Conservation (phyloP, 2,329 filamentous ascomycete genomes). For the Neonectria punicea region DNA sequence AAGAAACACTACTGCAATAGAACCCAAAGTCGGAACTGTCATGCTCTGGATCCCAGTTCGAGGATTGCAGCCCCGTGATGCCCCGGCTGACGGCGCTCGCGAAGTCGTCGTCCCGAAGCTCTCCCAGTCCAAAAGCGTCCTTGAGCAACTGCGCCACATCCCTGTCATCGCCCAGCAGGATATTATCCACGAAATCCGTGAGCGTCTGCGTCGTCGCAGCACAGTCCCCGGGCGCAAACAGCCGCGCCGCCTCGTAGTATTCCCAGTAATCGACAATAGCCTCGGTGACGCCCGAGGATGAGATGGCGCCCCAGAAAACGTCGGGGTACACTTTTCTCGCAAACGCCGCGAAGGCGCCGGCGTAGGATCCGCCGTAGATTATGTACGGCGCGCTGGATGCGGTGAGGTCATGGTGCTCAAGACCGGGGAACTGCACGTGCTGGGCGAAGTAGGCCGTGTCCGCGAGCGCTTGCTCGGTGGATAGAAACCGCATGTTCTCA, state of each 20-base stretch:
- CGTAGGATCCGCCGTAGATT: slow-evolving; percentile 86
- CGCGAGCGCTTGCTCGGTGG: slow-evolving; percentile 84
- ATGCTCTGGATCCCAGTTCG: slow-evolving; percentile 64
- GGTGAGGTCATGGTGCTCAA: slow-evolving; percentile 74
- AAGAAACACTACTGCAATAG: slow-evolving; percentile 61
- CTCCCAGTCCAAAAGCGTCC: slow-evolving; percentile 58
- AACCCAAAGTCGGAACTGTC: slow-evolving; percentile 54
- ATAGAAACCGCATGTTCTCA: slow-evolving; percentile 80
- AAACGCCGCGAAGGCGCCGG: slow-evolving; percentile 82
- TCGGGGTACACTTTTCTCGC: slow-evolving; percentile 81
- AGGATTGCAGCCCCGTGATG: slow-evolving; percentile 57
- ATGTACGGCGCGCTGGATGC: slow-evolving; percentile 76
- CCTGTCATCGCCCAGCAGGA: slow-evolving; percentile 54
- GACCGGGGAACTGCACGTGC: slow-evolving; percentile 75
- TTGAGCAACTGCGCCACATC: slow-evolving; percentile 60
- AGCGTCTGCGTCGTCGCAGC: slow-evolving; percentile 70
- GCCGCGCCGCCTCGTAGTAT: slow-evolving; percentile 63
- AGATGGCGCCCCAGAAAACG: slow-evolving; percentile 81
- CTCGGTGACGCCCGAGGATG: slow-evolving; percentile 81
- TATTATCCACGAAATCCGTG: slow-evolving; percentile 61
- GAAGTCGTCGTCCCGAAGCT: slow-evolving; percentile 60
- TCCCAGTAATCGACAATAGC: slow-evolving; percentile 83
- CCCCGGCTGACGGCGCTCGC: slow-evolving; percentile 54
- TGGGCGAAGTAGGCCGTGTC: slow-evolving; percentile 84
- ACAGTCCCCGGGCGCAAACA: slow-evolving; percentile 67